A percentile compares a stretch with the other conserved stretches of the same genome.
These are phyloP conservation scores for Adenanthera pavonina DNA, from an alignment of 306 rosid genomes.

Conservation along the genomic window DNA sequence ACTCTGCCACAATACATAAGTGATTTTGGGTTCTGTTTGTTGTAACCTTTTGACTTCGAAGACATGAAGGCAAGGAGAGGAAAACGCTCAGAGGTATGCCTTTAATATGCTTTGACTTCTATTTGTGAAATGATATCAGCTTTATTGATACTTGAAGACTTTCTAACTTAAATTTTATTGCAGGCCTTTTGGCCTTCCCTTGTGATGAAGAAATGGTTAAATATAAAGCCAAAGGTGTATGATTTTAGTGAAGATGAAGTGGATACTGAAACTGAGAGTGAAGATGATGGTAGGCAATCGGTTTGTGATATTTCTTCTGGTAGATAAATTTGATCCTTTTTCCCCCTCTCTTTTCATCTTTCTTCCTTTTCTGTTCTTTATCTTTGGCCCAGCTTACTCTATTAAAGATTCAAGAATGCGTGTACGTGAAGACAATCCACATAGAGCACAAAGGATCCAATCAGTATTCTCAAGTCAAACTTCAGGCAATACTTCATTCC, in stretches of 20 bases:
- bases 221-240: slow-evolving; percentile 83
- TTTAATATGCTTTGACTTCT: slow-evolving; percentile 5
- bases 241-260: slow-evolving; percentile 98
- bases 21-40: slow-evolving; percentile 33
- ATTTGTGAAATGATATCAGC: slow-evolving; percentile 27
- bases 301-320: slow-evolving; percentile 25
- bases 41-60: slow-evolving; percentile 42
- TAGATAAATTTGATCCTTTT: slow-evolving; percentile 6
- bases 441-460: slow-evolving; percentile 52
- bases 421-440: slow-evolving; percentile 46
- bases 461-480: slow-evolving; percentile 51
- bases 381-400: slow-evolving; percentile 62
- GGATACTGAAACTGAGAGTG: slow-evolving; percentile 94
- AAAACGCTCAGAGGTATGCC: slow-evolving; percentile 76
- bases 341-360: slow-evolving; percentile 1
- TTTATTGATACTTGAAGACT: slow-evolving; percentile 18
- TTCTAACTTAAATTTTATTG: slow-evolving; percentile 41
- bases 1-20: slow-evolving; percentile 40
- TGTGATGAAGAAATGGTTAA: slow-evolving; percentile 97
- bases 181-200: slow-evolving; percentile 98
- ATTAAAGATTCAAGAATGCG: slow-evolving; percentile 50
- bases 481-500: slow-evolving; percentile 63
- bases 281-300: slow-evolving; percentile 79
- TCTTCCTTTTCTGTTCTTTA: slow-evolving; percentile 30
- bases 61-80: slow-evolving; percentile 75